These are phyloP conservation scores for Ambrosia hybrid DNA, from an alignment of 140 eudicot species.

Conservation along the genomic window DNA sequence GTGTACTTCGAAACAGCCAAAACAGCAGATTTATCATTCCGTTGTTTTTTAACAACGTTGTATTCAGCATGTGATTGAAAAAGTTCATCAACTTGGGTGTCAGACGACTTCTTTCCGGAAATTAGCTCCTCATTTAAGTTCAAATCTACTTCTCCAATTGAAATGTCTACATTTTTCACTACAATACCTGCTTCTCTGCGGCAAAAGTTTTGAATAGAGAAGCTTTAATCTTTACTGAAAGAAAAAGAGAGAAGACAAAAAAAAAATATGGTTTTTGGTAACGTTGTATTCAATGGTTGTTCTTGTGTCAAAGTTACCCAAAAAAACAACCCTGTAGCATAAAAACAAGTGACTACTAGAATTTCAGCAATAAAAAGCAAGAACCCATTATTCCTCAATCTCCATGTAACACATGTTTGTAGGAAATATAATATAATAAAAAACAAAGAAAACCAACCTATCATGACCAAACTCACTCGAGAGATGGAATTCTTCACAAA, in stretches of 20 bases:
- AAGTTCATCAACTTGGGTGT: slow-evolving; percentile 32
- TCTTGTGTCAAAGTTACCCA: slow-evolving; percentile 1
- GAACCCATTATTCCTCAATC: slow-evolving; percentile 18
- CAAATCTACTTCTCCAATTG: slow-evolving; percentile 63
- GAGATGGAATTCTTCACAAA: slow-evolving; percentile 85
- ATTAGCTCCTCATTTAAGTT: slow-evolving; percentile 72
- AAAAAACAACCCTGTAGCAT: slow-evolving; percentile 7
- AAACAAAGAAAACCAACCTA: slow-evolving; percentile 56
- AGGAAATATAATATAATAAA: slow-evolving; percentile 13
- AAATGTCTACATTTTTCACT: slow-evolving; percentile 66
- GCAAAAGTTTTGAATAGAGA: slow-evolving; percentile 21
- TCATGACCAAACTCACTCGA: slow-evolving; percentile 84
- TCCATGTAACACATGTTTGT: slow-evolving; percentile 7
- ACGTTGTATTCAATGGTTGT: background rate
- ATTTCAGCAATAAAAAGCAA: slow-evolving; percentile 4
- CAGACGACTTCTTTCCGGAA: slow-evolving; percentile 42
- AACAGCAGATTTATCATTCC: slow-evolving; percentile 45
- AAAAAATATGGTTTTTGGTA: too few species aligned
- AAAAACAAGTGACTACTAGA: background rate
- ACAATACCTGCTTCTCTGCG: slow-evolving; percentile 89
- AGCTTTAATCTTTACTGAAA: slow-evolving; percentile 3
- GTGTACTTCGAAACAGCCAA: slow-evolving; percentile 51
- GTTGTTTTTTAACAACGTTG: slow-evolving; percentile 38
- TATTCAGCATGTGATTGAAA: slow-evolving; percentile 41
- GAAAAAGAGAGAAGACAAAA: background rate